These are phyloP conservation scores for Solanum phureja DNA, from an alignment of 257 asterid species.

Conservation along the genomic window DNA sequence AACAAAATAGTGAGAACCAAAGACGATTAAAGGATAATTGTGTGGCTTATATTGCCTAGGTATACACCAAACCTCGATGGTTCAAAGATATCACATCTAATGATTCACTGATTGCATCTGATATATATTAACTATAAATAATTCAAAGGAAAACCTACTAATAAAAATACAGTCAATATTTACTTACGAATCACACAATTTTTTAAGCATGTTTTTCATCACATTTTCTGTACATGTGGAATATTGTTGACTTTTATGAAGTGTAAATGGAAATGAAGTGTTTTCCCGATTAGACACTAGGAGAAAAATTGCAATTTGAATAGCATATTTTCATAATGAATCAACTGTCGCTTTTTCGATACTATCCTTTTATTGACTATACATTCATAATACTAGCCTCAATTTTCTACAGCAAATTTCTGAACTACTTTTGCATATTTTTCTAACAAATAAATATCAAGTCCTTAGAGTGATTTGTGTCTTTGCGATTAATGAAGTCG, in stretches of 20 bases:
- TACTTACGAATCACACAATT: neutral
- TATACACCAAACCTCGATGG: neutral
- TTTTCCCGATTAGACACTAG: neutral
- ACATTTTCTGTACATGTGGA: neutral
- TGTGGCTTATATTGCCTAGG: neutral
- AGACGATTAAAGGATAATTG: neutral
- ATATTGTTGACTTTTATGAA: neutral
- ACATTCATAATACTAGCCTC: neutral
- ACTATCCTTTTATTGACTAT: neutral
- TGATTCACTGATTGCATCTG: no score
- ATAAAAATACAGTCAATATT: no score
- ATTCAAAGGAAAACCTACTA: neutral
- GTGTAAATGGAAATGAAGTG: neutral
- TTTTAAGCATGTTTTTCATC: no score
- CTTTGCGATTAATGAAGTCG: neutral
- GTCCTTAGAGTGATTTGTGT: neutral
- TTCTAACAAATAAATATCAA: no score
- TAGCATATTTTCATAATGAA: neutral
- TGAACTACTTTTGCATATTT: neutral
- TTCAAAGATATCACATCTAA: neutral
- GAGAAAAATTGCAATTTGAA: neutral
- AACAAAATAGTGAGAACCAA: neutral
- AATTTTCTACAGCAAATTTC: no score
- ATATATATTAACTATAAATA: neutral
- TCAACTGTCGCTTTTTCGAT: no score